phyloP scores from a whole-genome alignment of 805 yeast genomes.

The Kodamaea neixiangensis region DNA sequence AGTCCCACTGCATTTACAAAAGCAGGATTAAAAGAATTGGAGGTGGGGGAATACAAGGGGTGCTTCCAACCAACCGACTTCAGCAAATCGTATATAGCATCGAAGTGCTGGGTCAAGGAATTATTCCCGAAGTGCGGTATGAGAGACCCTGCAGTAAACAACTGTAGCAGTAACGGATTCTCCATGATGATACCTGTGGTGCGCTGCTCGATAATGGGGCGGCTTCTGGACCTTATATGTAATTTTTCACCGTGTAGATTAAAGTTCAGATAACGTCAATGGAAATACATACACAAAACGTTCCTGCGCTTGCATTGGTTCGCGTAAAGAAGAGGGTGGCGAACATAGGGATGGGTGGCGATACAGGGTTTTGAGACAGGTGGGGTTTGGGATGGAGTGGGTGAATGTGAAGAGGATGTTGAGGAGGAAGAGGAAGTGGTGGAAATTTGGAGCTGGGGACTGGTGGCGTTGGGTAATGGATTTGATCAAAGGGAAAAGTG shows the following conservation, averaged over 20 bases:
- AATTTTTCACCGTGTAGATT: background rate
- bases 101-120: background rate
- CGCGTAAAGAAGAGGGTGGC: background rate
- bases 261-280: background rate
- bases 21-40: constrained; percentile 26
- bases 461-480: too few relatives aligned
- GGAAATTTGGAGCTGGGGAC: too few relatives aligned
- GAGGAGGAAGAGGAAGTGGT: background rate
- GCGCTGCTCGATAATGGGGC: background rate
- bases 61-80: constrained; percentile 10
- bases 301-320: too few relatives aligned
- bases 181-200: background rate
- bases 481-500: too few relatives aligned
- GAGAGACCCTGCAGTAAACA: constrained; percentile 7
- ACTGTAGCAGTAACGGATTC: constrained; percentile 7
- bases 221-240: background rate
- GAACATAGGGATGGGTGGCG: background rate
- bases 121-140: constrained; percentile 3
- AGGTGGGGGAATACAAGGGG: constrained; percentile 23
- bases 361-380: too few relatives aligned
- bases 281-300: background rate
- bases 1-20: constrained; percentile 19
- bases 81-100: constrained; percentile 1
- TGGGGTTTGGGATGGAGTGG: too few relatives aligned
- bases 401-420: too few relatives aligned